These are phyloP conservation scores for Ceratocystis cacaofunesta DNA, from an alignment of 2,329 filamentous ascomycete species.

Conservation along the genomic window DNA sequence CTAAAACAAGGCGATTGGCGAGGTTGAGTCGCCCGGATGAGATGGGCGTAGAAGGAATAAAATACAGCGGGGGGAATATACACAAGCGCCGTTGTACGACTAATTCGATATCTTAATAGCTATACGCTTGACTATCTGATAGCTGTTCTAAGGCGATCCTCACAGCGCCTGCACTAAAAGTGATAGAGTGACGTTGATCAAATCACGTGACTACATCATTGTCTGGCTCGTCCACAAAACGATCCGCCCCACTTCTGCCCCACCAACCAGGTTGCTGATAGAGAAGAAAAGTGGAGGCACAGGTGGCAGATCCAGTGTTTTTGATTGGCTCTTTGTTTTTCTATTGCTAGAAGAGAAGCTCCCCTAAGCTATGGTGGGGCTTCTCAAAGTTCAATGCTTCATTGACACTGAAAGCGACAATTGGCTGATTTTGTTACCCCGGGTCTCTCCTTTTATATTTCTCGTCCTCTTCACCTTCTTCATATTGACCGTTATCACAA, in stretches of 20 bases:
- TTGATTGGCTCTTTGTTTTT: not conserved
- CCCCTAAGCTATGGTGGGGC: constrained; percentile 1
- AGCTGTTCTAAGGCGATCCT: not conserved
- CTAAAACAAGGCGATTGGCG: not conserved
- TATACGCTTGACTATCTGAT: not conserved
- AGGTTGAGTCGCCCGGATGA: not conserved
- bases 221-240: not conserved
- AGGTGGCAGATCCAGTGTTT: not conserved
- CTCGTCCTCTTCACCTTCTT: not conserved
- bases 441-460: not conserved
- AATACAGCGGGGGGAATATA: too few relatives aligned
- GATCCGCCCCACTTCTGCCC: not conserved
- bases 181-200: not conserved
- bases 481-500: constrained; percentile 8
- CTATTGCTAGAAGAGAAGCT: not conserved
- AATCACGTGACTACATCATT: not conserved
- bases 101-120: not conserved
- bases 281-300: not conserved
- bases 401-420: not conserved
- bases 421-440: not conserved
- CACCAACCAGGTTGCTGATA: not conserved
- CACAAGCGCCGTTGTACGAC: not conserved
- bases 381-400: not conserved
- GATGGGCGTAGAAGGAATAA: too few relatives aligned
- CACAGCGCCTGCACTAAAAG: not conserved